Percentiles rank a stretch among this genome's conserved stretches.
Evolutionary conservation across 495 filamentous ascomycete genomes (phyloP).

Genomic region (Aspergillus diversus): DNA sequence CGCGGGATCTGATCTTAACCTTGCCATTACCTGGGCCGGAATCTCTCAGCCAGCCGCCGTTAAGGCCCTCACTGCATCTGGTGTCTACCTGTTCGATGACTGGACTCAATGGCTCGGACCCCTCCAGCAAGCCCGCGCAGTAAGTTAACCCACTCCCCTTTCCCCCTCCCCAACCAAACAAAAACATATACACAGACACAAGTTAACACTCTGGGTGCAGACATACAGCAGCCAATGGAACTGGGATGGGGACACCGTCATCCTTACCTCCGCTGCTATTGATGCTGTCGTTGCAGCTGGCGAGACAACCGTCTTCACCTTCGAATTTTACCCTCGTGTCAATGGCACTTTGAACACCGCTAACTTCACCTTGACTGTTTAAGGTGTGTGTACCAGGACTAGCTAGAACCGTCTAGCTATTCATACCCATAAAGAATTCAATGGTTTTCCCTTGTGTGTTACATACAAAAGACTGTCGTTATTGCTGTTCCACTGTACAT

Average conservation of each 20-base stretch:
- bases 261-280: constrained; percentile 46
- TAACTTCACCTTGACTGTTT: constrained; percentile 53
- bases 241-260: constrained; percentile 48
- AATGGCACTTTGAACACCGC: constrained; percentile 40
- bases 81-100: constrained; percentile 55
- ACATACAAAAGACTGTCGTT: too few species aligned
- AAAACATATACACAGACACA: not conserved
- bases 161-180: not conserved
- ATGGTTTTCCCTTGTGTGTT: too few species aligned
- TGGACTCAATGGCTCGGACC: constrained; percentile 61
- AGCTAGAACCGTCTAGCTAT: not conserved
- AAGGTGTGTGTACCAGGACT: not conserved
- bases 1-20: constrained; percentile 47
- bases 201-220: constrained; percentile 16
- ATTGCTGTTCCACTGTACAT: too few species aligned
- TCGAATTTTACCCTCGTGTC: constrained; percentile 57
- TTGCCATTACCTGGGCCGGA: constrained; percentile 58
- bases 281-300: constrained; percentile 51
- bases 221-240: constrained; percentile 56
- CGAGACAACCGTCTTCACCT: constrained; percentile 49
- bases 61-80: constrained; percentile 54
- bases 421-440: too few species aligned
- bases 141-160: constrained; percentile 26
- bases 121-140: constrained; percentile 54
- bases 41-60: constrained; percentile 52